These are phyloP conservation scores for Pichia heedii DNA, from an alignment of 805 yeast species.

Conservation along the genomic window DNA sequence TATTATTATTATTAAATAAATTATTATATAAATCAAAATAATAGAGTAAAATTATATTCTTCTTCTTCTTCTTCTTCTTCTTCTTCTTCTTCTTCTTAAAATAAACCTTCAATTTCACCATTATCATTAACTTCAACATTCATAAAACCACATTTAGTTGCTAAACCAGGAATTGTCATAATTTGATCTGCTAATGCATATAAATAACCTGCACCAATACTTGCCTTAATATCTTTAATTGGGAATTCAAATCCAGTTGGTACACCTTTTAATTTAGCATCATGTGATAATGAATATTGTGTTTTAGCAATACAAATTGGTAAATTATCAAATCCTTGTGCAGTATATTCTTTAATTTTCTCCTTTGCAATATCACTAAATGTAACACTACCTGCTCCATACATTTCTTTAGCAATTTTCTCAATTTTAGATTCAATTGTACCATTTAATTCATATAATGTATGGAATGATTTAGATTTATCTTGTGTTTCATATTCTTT, in stretches of 20 bases:
- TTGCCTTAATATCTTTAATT: constrained; percentile 86
- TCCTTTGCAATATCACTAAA: constrained; percentile 71
- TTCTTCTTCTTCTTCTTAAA: constrained; percentile 30
- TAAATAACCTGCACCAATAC: constrained; percentile 94
- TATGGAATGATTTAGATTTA: constrained; percentile 39
- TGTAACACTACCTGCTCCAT: constrained; percentile 83
- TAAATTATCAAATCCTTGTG: constrained; percentile 81
- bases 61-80: neutral
- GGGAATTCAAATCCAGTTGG: constrained; percentile 94
- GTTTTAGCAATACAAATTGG: constrained; percentile 98
- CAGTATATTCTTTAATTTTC: constrained; percentile 72
- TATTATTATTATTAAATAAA: neutral
- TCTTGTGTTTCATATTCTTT: constrained; percentile 30
- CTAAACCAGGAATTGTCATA: constrained; percentile 94
- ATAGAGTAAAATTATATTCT: too few species aligned
- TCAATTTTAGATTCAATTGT: constrained; percentile 73
- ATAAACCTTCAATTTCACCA: constrained; percentile 91
- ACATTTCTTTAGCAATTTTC: constrained; percentile 78
- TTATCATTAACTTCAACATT: constrained; percentile 85
- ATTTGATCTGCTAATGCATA: constrained; percentile 96
- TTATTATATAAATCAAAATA: too few species aligned
- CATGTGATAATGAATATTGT: constrained; percentile 92
- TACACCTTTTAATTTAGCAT: constrained; percentile 86
- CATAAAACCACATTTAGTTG: constrained; percentile 95
- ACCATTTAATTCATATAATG: constrained; percentile 58